Conservation (phyloP, 257 asterid genomes). For the Petrea volubilis region DNA sequence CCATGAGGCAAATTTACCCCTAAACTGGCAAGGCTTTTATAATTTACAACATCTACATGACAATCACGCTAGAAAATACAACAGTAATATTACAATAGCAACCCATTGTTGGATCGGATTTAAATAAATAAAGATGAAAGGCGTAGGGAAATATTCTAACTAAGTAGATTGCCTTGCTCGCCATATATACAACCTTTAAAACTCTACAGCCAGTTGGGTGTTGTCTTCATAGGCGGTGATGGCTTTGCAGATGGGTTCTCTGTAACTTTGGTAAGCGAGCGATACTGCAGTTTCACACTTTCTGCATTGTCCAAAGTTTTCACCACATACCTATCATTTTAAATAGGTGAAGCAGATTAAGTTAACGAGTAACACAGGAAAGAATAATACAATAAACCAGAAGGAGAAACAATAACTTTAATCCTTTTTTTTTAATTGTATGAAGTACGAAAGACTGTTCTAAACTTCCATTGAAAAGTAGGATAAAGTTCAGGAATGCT, state of each 20-base stretch:
- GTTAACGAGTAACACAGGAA: neutral
- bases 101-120: too few relatives aligned
- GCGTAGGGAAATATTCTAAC: neutral
- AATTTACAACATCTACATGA: neutral
- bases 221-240: conserved; percentile 43
- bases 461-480: neutral
- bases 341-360: conserved; percentile 5
- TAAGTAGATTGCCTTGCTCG: neutral
- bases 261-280: conserved; percentile 75
- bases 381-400: too few relatives aligned
- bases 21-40: too few relatives aligned
- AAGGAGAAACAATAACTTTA: too few relatives aligned
- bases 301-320: conserved; percentile 98
- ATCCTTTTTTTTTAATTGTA: too few relatives aligned
- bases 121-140: neutral
- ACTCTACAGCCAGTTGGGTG: conserved; percentile 66
- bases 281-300: conserved; percentile 94
- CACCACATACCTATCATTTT: conserved; percentile 78
- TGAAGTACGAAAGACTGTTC: too few relatives aligned
- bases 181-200: neutral
- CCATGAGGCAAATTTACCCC: too few relatives aligned
- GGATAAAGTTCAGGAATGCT: conserved; percentile 8
- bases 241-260: conserved; percentile 54
- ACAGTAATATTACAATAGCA: too few relatives aligned
- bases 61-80: neutral